Percentiles rank a stretch among this genome's conserved stretches.
Evolutionary conservation across 495 filamentous ascomycete species (phyloP).

Genomic region (Aspergillus cavernicola): DNA sequence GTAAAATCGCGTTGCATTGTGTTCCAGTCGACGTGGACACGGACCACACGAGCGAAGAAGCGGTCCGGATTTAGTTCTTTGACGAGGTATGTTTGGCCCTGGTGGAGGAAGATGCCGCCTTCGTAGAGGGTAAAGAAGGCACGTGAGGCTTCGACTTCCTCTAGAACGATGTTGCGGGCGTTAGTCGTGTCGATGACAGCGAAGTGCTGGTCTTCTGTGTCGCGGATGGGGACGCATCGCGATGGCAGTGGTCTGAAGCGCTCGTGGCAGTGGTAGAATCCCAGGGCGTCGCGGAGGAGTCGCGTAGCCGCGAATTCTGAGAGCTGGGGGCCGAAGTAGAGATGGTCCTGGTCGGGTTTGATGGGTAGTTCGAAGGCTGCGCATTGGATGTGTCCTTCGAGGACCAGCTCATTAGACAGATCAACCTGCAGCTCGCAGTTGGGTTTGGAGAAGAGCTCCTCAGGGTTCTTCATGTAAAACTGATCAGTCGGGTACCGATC

Average conservation of each 20-base stretch:
- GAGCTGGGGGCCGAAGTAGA: constrained; percentile 79
- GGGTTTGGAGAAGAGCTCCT: constrained; percentile 92
- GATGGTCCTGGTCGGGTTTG: constrained; percentile 63
- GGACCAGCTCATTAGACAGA: constrained; percentile 81
- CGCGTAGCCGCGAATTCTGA: constrained; percentile 68
- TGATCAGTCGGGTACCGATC: constrained; percentile 91
- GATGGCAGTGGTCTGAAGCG: constrained; percentile 85
- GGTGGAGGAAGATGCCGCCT: constrained; percentile 95
- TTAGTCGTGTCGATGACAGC: constrained; percentile 88
- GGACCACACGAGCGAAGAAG: constrained; percentile 67
- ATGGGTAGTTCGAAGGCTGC: constrained; percentile 96
- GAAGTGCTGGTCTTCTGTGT: constrained; percentile 89
- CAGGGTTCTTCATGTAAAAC: constrained; percentile 93
- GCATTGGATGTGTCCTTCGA: constrained; percentile 93
- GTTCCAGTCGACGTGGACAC: constrained; percentile 93
- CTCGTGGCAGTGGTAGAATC: constrained; percentile 86
- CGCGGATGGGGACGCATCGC: constrained; percentile 80
- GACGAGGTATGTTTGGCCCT: constrained; percentile 87
- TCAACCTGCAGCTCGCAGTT: constrained; percentile 88
- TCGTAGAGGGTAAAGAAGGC: constrained; percentile 97
- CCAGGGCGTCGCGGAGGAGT: constrained; percentile 66
- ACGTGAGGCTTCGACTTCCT: constrained; percentile 92
- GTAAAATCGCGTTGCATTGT: constrained; percentile 93
- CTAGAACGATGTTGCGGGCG: constrained; percentile 76
- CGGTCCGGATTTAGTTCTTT: constrained; percentile 79